These are phyloP conservation scores for Primulina tabacum DNA, from an alignment of 257 asterid species.

Conservation along the genomic window DNA sequence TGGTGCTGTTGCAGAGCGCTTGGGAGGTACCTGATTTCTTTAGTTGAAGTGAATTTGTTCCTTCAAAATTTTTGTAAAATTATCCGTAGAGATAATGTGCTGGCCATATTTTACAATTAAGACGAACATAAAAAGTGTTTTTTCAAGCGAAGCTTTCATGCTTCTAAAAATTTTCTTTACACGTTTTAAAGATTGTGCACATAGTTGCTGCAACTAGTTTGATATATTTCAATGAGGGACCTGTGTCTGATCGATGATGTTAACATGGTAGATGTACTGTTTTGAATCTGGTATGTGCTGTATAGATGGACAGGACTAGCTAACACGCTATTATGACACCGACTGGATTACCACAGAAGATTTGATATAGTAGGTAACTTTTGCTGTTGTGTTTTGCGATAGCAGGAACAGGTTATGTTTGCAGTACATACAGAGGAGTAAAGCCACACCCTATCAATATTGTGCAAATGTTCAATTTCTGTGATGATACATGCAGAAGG, in stretches of 20 bases:
- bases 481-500: constrained; percentile 75
- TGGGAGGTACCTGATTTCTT: constrained; percentile 68
- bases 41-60: constrained; percentile 19
- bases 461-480: constrained; percentile 83
- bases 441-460: constrained; percentile 59
- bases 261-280: not conserved
- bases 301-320: not conserved
- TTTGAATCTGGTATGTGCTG: not conserved
- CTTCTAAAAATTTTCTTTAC: not conserved
- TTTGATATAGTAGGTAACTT: not conserved
- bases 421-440: constrained; percentile 66
- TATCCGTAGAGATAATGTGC: not conserved
- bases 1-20: constrained; percentile 89
- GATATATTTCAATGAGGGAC: not conserved
- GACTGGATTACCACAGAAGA: constrained; percentile 9
- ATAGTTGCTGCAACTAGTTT: too few relatives aligned
- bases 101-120: not conserved
- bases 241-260: not conserved
- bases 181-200: too few relatives aligned
- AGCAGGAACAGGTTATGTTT: constrained; percentile 83
- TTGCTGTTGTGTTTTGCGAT: constrained; percentile 14
- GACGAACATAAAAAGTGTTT: not conserved
- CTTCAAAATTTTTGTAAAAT: constrained; percentile 6
- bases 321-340: not conserved
- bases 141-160: not conserved